Base-by-base conservation (phyloP, 1,284 basidiomycete species). In the Ustilago hordei region DNA sequence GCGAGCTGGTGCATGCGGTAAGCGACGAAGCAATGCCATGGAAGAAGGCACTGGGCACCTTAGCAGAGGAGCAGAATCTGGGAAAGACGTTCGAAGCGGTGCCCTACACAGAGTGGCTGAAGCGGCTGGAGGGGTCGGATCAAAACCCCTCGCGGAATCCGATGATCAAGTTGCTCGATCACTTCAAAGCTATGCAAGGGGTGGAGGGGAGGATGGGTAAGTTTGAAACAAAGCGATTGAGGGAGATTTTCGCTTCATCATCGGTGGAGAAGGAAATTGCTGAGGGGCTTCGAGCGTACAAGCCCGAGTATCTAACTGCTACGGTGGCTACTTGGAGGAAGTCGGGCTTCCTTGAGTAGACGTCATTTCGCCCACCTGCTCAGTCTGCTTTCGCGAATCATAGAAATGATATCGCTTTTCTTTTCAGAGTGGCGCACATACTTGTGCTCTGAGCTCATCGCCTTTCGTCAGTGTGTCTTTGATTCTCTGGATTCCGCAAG, bases 41-140 rank as follows among this genome's bases (percentile, higher is more conserved):
- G 70, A 88, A 90, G 38, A 87, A 86, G 15, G 92, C 95, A 85
- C 89, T 90, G 60, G 87, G 89, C 32, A 90, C 93, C 60, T 89
- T 93, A 2, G 62, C 64, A 13, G 35, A 41, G 9, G 59, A 67
- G 47, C 84, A 88, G 19, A 86, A 90, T 12, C 88, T 89, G 60
- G 93, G 92, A 13, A 91, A 94, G 82, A 90, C 86, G 28, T 91
- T 95, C 76, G 92, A 95, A 80, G 89, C 92, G 41, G 92, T 94
- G 32, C 89, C 92, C 88, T 67, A 90, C 90, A 61, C 87, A 84
- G 66, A 89, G 88, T 81, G 91, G 90, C 80, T 91, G 13, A 82
- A 87, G 43, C 80, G 84, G 0, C 83, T 91, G 36, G 86, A 85
- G 0, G 81, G 82, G 41, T 88, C 87, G 17, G 87, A 89, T 41